Evolutionary conservation across 768 basidiomycete genomes (phyloP), one percentile per base, ranked within the genome.

Genomic region (Boletus sp.): DNA sequence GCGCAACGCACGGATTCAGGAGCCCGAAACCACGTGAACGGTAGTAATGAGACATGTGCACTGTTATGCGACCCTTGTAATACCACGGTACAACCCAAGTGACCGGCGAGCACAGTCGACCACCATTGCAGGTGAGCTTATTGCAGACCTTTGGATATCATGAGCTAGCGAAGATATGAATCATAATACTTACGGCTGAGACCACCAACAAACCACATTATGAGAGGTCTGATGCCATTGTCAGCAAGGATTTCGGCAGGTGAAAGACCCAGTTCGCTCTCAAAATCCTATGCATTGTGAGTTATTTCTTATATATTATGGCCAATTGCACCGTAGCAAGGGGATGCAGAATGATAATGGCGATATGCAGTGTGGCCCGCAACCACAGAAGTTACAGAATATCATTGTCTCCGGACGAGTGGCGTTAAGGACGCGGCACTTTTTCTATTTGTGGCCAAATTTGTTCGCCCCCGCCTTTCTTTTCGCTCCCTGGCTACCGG

Each of bases 1-100:
- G 64, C 50, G 52, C 56, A 63, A 53, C 17, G 9, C 1, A 17
- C 25, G 30, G 34, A 30, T 33, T 21, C 42, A 19, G 27, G 37
- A 37, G n/a, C 8, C 33, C 23, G 14, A 32, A 30, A 21, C 30
- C 19, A 23, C 41, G 46, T 43, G 51, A 27, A 15, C 41, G 25
- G 54, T 42, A 47, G 54, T 42, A 47, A 34, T n/a, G n/a, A 33
- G 45, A 35, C 7, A 29, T 15, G 44, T 47, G 52, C 43, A 21
- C 43, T 8, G 27, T n/a, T 7, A 35, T 33, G 41, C 33, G 53
- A 46, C 44, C 50, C 34, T 25, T 17, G 7, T 35, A 21, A 25
- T 29, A 17, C 17, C 17, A 15, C 17, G 10, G 34, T 15, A 23
- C n/a, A 30, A 33, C 21, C 39, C 32, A n/a, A 23, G 25, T 25